phyloP scores from a whole-genome alignment of 2,329 filamentous ascomycete genomes.

The Escovopsis weberi region DNA sequence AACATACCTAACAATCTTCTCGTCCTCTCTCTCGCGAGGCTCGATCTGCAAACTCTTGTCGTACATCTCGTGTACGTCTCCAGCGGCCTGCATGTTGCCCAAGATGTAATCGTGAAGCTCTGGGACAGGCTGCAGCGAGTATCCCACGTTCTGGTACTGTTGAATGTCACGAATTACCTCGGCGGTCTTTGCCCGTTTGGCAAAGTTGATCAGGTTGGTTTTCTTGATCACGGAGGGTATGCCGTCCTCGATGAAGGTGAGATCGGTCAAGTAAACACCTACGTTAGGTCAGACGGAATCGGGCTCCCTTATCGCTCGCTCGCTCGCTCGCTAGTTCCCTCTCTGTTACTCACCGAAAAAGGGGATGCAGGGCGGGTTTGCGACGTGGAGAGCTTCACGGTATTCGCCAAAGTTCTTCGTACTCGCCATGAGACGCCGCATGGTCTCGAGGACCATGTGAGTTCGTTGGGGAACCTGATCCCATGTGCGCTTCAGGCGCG shows the following conservation, averaged over 20 bases:
- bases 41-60: slow-evolving; percentile 90
- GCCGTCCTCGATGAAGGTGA: slow-evolving; percentile 97
- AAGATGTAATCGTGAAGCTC: slow-evolving; percentile 96
- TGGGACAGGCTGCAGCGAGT: slow-evolving; percentile 72
- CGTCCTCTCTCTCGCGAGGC: slow-evolving; percentile 90
- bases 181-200: slow-evolving; percentile 93
- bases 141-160: slow-evolving; percentile 97
- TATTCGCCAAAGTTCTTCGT: slow-evolving; percentile 98
- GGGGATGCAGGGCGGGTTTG: slow-evolving; percentile 92
- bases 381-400: slow-evolving; percentile 77
- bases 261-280: slow-evolving; percentile 93
- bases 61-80: slow-evolving; percentile 98
- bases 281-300: neutral
- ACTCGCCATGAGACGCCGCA: slow-evolving; percentile 91
- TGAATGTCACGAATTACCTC: slow-evolving; percentile 98
- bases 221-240: slow-evolving; percentile 95
- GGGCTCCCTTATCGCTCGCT: no score
- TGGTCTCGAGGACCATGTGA: slow-evolving; percentile 65
- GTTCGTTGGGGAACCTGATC: slow-evolving; percentile 80
- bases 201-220: slow-evolving; percentile 94
- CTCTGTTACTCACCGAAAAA: slow-evolving; percentile 62
- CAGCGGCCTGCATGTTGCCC: slow-evolving; percentile 87
- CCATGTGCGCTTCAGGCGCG: slow-evolving; percentile 88
- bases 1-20: slow-evolving; percentile 95
- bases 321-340: neutral